Base-by-base conservation (phyloP, 1,284 basidiomycete genomes). In the Tilletiaria anomala region DNA sequence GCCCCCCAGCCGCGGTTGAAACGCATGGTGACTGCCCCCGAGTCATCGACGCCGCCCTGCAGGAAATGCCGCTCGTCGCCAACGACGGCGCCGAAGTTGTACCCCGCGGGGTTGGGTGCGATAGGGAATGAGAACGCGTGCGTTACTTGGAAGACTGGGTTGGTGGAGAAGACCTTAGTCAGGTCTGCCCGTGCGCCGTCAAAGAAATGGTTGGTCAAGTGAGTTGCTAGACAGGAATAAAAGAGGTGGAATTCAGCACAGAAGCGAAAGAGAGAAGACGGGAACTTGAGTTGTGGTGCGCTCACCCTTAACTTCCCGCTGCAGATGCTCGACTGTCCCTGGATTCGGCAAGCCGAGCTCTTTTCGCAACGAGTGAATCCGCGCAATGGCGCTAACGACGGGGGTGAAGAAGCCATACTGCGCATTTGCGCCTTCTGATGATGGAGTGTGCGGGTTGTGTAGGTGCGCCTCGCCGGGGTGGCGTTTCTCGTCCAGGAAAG, bases 121-220 rank as follows among this genome's bases (percentile, higher is more conserved):
- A 15, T 51, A 22, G 83, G 86, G 48, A 89, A 71, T 43, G 80
- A 75, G 71, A 99, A 96, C 32, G 87, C 85, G 70, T 99, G 93
- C 46, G 88, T 89, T 62, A 96, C 83, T 73, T 96, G 89, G 78
- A 97, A 99, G 43, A 85, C 80, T 22, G 93, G 93, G 70, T 80
- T 87, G 68, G 83, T 76, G 43, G 86, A 93, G 55, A 97, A 74
- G 54, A 78, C 82, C 73, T 97, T 99, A 47, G 86, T 83, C 56
- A 97, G 74, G 72, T 99, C 93, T 38, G 93, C 93, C 58, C 89
- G 77, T 16, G 75, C 91, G 52, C 93, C 93, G 73, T 99, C 93
- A 69, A 96, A 97, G 67, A 89, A 79, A 71, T 82, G 91, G 74
- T 94, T 94, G 48, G 80, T 82, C n/a, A n/a, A n/a, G n/a, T n/a